Evolutionary conservation across 352 stramenopile genomes (phyloP).

Genomic region (Halophytophthora batemanensis): DNA sequence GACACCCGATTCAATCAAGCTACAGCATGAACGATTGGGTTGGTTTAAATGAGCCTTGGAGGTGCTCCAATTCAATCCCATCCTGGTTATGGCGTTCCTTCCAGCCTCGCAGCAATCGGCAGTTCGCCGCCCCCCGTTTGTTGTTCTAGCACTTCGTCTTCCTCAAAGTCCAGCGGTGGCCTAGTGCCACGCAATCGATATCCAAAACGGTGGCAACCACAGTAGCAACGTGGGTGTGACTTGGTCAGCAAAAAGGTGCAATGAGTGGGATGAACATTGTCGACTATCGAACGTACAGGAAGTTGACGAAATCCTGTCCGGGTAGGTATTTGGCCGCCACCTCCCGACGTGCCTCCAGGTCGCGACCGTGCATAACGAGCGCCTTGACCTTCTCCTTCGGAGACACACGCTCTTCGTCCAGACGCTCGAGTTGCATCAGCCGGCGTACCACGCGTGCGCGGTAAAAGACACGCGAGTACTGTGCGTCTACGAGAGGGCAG

Average conservation of each 20-base stretch:
- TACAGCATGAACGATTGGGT: too few species aligned
- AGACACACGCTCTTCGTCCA: constrained; percentile 54
- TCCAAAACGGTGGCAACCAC: too few species aligned
- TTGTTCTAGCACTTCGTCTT: constrained; percentile 34
- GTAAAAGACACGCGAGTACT: constrained; percentile 48
- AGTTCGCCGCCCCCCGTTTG: background rate
- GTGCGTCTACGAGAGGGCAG: constrained; percentile 37
- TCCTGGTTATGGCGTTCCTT: background rate
- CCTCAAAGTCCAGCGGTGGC: constrained; percentile 52
- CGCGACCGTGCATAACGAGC: constrained; percentile 68
- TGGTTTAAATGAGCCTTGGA: too few species aligned
- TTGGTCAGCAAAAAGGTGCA: too few species aligned
- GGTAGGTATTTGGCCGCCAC: constrained; percentile 58
- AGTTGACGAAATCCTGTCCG: constrained; percentile 56
- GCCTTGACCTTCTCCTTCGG: constrained; percentile 78
- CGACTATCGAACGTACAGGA: constrained; percentile 39
- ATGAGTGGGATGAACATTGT: constrained; percentile 5
- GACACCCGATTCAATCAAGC: too few species aligned
- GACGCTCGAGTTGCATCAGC: constrained; percentile 46
- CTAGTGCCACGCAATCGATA: constrained; percentile 14
- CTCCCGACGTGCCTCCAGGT: constrained; percentile 47
- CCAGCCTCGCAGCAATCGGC: background rate
- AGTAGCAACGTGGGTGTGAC: too few species aligned
- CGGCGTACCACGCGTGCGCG: constrained; percentile 57
- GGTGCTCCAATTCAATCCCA: too few species aligned